A percentile compares a stretch with the other conserved stretches of the same genome.
phyloP scores from a whole-genome alignment of 139 green algal species.

The Protoeuglena noctilucae region DNA sequence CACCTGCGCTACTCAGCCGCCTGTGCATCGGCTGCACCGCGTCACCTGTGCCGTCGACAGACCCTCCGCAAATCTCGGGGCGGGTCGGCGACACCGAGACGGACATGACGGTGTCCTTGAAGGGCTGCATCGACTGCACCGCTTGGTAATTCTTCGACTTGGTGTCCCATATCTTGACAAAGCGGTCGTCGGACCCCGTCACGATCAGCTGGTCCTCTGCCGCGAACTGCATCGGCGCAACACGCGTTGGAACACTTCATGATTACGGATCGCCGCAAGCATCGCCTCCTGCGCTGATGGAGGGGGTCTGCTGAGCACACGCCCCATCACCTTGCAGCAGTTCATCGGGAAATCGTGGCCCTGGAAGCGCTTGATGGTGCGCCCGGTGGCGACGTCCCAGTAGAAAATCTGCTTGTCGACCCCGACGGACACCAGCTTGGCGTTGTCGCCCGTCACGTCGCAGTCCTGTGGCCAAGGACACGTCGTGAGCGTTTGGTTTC shows the following conservation, averaged over 20 bases:
- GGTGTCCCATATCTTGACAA: slow-evolving; percentile 78
- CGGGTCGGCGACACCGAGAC: slow-evolving; percentile 21
- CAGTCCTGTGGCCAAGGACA: too few relatives aligned
- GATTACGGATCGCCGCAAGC: not conserved
- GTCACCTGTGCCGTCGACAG: slow-evolving; percentile 76
- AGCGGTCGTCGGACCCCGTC: slow-evolving; percentile 72
- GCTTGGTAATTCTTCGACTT: slow-evolving; percentile 50
- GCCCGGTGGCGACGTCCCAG: slow-evolving; percentile 77
- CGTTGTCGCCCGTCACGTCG: slow-evolving; percentile 53
- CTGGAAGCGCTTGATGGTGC: slow-evolving; percentile 63
- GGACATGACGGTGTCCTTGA: slow-evolving; percentile 71
- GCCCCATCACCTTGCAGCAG: too few relatives aligned
- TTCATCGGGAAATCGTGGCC: slow-evolving; percentile 76
- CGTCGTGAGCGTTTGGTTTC: too few relatives aligned
- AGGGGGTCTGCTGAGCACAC: not conserved
- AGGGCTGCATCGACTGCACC: slow-evolving; percentile 64
- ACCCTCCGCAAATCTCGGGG: slow-evolving; percentile 47
- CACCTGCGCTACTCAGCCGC: too few relatives aligned
- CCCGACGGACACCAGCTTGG: slow-evolving; percentile 73
- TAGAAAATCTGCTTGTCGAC: slow-evolving; percentile 72
- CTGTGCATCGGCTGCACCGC: too few relatives aligned
- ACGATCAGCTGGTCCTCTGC: slow-evolving; percentile 51
- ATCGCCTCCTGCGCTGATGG: not conserved
- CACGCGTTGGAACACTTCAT: not conserved
- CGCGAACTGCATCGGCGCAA: not conserved